Evolutionary conservation across 768 basidiomycete species (phyloP).

Genomic region (Suillus discolor): DNA sequence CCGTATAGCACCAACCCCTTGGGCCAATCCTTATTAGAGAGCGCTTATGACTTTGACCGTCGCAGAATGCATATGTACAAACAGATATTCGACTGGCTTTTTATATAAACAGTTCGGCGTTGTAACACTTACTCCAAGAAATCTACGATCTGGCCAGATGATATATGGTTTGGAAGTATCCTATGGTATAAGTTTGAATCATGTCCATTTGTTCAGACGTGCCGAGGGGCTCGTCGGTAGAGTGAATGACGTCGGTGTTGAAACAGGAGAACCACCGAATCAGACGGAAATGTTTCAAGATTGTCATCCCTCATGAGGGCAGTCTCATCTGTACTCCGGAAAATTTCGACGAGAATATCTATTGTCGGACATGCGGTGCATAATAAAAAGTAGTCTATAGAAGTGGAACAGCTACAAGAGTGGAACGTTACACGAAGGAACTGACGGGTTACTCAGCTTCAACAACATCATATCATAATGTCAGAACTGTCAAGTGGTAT

Average conservation of each 20-base stretch:
- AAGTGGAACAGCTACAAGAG: neutral
- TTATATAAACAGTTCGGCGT: neutral
- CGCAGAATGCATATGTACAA: neutral
- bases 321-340: neutral
- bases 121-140: neutral
- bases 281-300: neutral
- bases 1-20: conserved; percentile 34
- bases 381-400: neutral
- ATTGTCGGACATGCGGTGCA: neutral
- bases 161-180: neutral
- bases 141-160: neutral
- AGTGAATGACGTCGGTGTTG: neutral
- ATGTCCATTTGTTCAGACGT: neutral
- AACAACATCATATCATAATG: neutral
- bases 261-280: neutral
- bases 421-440: neutral
- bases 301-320: neutral
- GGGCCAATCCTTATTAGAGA: conserved; percentile 20
- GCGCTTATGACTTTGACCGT: neutral
- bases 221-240: neutral
- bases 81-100: neutral
- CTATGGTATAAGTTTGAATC: neutral
- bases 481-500: neutral
- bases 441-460: neutral
- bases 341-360: neutral